Percentiles rank a stretch among this genome's conserved stretches.
Conservation (phyloP, 31 red algal genomes). For the Porphyra umbilicalis region DNA sequence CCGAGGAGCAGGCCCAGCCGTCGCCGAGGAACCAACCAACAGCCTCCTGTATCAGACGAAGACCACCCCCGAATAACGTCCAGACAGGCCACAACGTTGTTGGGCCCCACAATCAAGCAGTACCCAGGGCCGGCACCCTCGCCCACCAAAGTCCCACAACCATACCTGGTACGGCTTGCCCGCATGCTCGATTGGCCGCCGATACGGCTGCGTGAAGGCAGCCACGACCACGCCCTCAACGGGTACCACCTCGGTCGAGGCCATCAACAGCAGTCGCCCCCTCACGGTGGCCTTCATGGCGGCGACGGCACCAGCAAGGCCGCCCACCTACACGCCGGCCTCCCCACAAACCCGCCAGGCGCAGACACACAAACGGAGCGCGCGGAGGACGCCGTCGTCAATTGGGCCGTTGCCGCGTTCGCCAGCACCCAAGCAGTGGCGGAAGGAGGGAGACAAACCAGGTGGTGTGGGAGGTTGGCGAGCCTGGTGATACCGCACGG, state of each 20-base stretch:
- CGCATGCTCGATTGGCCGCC: constrained; percentile 57
- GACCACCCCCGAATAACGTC: too few relatives aligned
- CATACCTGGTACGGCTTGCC: constrained; percentile 56
- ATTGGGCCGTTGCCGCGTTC: too few relatives aligned
- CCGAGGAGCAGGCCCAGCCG: too few relatives aligned
- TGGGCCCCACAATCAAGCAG: too few relatives aligned
- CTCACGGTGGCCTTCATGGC: background rate
- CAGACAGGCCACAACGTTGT: too few relatives aligned
- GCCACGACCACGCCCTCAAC: constrained; percentile 29
- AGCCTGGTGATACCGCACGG: background rate
- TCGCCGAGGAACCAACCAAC: too few relatives aligned
- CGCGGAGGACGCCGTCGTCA: background rate
- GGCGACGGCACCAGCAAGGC: background rate
- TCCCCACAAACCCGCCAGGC: background rate
- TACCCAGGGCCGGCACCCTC: too few relatives aligned
- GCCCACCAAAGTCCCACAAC: constrained; percentile 13
- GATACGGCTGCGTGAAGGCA: constrained; percentile 18
- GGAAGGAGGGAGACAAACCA: background rate
- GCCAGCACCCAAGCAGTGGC: background rate
- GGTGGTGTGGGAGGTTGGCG: background rate
- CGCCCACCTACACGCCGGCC: background rate
- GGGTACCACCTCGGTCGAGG: background rate
- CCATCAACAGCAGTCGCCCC: background rate
- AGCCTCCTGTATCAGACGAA: too few relatives aligned
- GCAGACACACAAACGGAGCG: background rate